These are phyloP conservation scores for Xylaria grammica DNA, from an alignment of 495 filamentous ascomycete genomes.

Conservation along the genomic window DNA sequence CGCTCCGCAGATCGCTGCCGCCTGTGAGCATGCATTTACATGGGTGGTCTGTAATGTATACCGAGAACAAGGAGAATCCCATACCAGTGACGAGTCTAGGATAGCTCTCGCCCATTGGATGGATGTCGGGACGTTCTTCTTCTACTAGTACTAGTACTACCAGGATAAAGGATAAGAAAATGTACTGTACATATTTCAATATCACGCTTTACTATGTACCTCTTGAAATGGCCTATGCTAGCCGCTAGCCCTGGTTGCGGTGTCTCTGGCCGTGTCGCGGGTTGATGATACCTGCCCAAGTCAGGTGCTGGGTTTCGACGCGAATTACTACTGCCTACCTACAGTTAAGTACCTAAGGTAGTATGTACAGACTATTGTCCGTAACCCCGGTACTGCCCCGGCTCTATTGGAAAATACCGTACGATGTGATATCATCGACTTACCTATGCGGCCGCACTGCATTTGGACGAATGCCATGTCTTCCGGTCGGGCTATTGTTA, in stretches of 20 bases:
- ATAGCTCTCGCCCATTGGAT: no score
- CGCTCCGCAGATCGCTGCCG: slow-evolving; percentile 24
- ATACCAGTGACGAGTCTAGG: neutral
- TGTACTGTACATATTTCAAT: no score
- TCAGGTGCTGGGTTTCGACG: neutral
- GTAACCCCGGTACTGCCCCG: neutral
- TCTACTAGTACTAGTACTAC: no score
- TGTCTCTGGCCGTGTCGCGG: neutral
- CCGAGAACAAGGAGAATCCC: slow-evolving; percentile 5
- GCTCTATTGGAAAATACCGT: neutral
- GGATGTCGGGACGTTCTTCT: no score
- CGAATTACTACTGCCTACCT: neutral
- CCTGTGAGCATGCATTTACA: slow-evolving; percentile 17
- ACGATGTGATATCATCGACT: neutral
- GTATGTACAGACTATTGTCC: neutral
- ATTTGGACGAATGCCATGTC: no score
- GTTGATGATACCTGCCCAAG: neutral
- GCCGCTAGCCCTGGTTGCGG: neutral
- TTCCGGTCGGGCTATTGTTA: no score
- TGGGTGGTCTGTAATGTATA: slow-evolving; percentile 5
- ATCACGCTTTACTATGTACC: no score
- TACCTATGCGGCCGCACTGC: neutral
- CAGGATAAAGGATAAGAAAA: no score
- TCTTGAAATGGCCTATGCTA: neutral
- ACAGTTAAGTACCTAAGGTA: no score